Conservation (phyloP, 164 flowering plant genomes). For the Litsea cubeba region DNA sequence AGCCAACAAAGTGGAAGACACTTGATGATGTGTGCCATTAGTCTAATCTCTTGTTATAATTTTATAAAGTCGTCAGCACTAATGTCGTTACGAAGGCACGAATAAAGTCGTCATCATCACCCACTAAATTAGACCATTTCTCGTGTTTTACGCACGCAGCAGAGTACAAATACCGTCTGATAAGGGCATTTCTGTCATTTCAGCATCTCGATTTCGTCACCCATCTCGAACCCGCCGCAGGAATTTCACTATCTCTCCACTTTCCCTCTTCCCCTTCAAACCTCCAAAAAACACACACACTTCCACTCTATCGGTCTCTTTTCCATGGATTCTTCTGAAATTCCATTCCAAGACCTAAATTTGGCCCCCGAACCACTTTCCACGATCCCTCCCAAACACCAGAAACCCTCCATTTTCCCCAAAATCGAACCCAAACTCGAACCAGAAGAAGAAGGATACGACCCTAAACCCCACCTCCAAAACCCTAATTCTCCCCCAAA, state of each 20-base stretch:
- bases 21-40: too few relatives aligned
- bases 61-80: too few relatives aligned
- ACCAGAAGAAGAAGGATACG: conserved; percentile 6
- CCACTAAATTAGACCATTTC: too few relatives aligned
- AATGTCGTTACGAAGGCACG: too few relatives aligned
- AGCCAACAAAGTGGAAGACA: too few relatives aligned
- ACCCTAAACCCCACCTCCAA: neutral
- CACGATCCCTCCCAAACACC: conserved; percentile 33
- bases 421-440: conserved; percentile 49
- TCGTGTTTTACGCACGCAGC: too few relatives aligned
- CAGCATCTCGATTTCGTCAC: neutral
- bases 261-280: neutral
- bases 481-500: conserved; percentile 14
- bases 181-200: neutral
- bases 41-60: too few relatives aligned
- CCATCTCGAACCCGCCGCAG: neutral
- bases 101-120: too few relatives aligned
- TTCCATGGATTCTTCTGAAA: conserved; percentile 4
- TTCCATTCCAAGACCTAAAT: neutral
- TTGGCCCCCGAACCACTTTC: conserved; percentile 7
- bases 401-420: conserved; percentile 28
- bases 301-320: neutral
- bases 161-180: too few relatives aligned
- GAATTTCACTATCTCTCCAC: neutral
- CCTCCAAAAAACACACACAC: neutral